Percentiles rank a stretch among this genome's conserved stretches.
These are phyloP conservation scores for Starmerella sp. DNA, from an alignment of 805 yeast genomes.

Conservation along the genomic window DNA sequence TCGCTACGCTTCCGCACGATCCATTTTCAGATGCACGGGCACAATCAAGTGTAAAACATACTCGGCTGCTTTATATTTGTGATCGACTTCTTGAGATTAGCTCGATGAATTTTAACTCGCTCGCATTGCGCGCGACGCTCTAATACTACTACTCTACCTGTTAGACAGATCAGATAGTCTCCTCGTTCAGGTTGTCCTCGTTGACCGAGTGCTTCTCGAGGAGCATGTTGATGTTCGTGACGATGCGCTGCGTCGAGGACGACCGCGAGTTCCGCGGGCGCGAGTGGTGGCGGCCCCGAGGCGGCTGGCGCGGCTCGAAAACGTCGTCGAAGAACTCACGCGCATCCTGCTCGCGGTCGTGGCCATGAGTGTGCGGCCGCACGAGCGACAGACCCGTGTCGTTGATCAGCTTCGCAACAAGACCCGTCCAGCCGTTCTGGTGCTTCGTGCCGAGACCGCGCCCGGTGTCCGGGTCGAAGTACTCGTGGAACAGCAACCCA, in stretches of 20 bases:
- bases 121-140: background rate
- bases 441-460: constrained; percentile 88
- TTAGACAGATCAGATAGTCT: background rate
- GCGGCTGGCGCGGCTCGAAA: constrained; percentile 15
- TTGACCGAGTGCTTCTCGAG: constrained; percentile 18
- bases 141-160: background rate
- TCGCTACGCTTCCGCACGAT: too few relatives aligned
- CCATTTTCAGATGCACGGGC: too few relatives aligned
- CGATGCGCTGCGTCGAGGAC: constrained; percentile 18
- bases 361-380: constrained; percentile 24
- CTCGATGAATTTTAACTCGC: too few relatives aligned
- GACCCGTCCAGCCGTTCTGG: constrained; percentile 94
- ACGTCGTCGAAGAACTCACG: constrained; percentile 31
- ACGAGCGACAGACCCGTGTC: constrained; percentile 63
- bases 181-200: constrained; percentile 20
- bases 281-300: constrained; percentile 20
- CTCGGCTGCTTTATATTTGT: too few relatives aligned
- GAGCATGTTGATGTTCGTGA: constrained; percentile 20
- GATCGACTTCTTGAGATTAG: too few relatives aligned
- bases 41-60: too few relatives aligned
- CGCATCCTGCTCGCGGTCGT: constrained; percentile 28
- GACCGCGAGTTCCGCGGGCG: constrained; percentile 17
- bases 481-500: constrained; percentile 69
- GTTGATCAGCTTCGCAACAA: constrained; percentile 83
- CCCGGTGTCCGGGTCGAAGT: constrained; percentile 89